These are phyloP conservation scores for Camellia japonica DNA, from an alignment of 148 eudicot genomes.

Conservation along the genomic window DNA sequence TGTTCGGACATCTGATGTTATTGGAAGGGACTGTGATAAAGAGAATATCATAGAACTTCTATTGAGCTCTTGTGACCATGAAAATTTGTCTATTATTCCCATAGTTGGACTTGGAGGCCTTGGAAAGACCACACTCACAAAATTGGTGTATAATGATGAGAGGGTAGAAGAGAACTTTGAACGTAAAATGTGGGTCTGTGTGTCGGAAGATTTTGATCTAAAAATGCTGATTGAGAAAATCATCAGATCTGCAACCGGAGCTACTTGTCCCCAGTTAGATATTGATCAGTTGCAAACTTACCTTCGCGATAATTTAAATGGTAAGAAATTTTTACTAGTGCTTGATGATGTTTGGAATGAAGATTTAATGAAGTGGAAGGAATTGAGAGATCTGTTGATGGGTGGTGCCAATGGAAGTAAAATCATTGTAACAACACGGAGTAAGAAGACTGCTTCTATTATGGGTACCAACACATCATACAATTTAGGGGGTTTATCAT, in stretches of 20 bases:
- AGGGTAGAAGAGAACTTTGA: slow-evolving; percentile 4
- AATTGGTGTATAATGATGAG: slow-evolving; percentile 18
- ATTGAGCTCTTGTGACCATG: neutral
- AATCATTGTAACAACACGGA: slow-evolving; percentile 34
- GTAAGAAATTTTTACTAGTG: slow-evolving; percentile 25
- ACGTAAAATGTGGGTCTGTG: slow-evolving; percentile 20
- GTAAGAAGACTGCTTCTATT: slow-evolving; percentile 1
- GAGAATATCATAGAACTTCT: slow-evolving; percentile 1
- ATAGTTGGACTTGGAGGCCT: slow-evolving; percentile 18
- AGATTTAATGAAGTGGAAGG: slow-evolving; percentile 3
- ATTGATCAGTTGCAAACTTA: neutral
- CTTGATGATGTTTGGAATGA: slow-evolving; percentile 36
- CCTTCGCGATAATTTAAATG: neutral
- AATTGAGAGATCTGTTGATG: slow-evolving; percentile 9
- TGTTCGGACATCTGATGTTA: neutral
- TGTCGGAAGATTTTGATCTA: slow-evolving; percentile 13
- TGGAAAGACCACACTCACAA: slow-evolving; percentile 35
- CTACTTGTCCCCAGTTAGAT: neutral
- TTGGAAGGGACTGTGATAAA: slow-evolving; percentile 27
- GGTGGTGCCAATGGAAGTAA: slow-evolving; percentile 13
- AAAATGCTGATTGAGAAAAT: slow-evolving; percentile 17
- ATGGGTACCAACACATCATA: neutral
- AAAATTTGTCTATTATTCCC: neutral
- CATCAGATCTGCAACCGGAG: neutral
- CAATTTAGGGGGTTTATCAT: slow-evolving; percentile 9